phyloP scores from a whole-genome alignment of 2,329 filamentous ascomycete species.

The Ophiostoma himal-ulmi region DNA sequence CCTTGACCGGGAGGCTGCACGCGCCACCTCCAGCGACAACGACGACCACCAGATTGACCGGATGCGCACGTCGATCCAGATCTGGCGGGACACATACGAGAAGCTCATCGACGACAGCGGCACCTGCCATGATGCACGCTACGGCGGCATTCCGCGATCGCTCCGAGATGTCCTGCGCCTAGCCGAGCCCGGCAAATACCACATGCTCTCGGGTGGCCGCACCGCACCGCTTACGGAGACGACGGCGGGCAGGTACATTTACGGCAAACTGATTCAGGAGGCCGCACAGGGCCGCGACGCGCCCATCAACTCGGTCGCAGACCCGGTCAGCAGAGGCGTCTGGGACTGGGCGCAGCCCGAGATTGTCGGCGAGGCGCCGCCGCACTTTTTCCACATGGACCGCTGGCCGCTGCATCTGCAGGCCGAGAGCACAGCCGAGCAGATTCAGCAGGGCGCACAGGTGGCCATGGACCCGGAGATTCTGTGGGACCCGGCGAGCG shows the following conservation, averaged over 20 bases:
- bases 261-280: constrained; percentile 41
- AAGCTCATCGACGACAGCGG: background rate
- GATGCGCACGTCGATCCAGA: constrained; percentile 9
- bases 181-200: constrained; percentile 30
- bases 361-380: constrained; percentile 28
- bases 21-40: background rate
- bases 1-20: background rate
- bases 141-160: constrained; percentile 22
- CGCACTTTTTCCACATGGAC: constrained; percentile 41
- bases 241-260: constrained; percentile 32
- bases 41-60: background rate
- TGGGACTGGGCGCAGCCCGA: constrained; percentile 35
- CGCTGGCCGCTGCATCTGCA: constrained; percentile 45
- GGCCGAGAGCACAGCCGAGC: constrained; percentile 27
- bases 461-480: constrained; percentile 24
- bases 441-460: background rate
- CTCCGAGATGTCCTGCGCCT: constrained; percentile 32
- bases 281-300: constrained; percentile 39
- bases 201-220: constrained; percentile 12
- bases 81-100: constrained; percentile 21
- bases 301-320: constrained; percentile 33
- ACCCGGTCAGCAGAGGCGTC: constrained; percentile 25
- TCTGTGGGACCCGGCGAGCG: constrained; percentile 30
- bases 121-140: background rate
- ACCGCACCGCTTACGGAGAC: constrained; percentile 18